A percentile compares a stretch with the other conserved stretches of the same genome.
Evolutionary conservation across 306 rosid genomes (phyloP).

Genomic region (Quercus aquifolioides): DNA sequence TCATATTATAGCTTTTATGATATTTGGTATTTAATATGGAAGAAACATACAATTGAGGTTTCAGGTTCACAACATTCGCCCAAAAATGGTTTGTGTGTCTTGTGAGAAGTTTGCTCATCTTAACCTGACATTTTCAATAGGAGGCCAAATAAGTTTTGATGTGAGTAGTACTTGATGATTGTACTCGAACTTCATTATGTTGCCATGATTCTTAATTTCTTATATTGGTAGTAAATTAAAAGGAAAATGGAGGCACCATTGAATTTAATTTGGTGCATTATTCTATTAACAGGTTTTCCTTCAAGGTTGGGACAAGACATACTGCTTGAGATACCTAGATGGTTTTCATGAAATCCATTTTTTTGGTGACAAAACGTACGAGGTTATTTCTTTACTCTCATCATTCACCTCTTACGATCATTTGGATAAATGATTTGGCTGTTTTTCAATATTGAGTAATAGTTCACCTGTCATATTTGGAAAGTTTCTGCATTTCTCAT

Average conservation of each 20-base stretch:
- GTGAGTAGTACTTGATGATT: constrained; percentile 45
- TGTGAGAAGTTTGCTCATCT: constrained; percentile 86
- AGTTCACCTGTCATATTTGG: background rate
- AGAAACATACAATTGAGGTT: constrained; percentile 21
- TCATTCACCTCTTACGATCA: background rate
- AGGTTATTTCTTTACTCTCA: constrained; percentile 40
- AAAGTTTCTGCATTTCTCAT: background rate
- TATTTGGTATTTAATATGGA: constrained; percentile 7
- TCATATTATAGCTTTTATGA: background rate
- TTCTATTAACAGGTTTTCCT: constrained; percentile 68
- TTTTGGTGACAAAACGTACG: constrained; percentile 93
- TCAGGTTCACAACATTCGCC: constrained; percentile 85
- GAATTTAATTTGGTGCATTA: constrained; percentile 4
- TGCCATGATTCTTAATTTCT: constrained; percentile 9
- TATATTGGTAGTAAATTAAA: constrained; percentile 1
- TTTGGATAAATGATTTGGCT: background rate
- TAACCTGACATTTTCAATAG: constrained; percentile 82
- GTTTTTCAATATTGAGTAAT: background rate
- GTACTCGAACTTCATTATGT: constrained; percentile 6
- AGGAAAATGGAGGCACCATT: constrained; percentile 1
- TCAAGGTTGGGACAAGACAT: constrained; percentile 98
- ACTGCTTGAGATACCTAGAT: constrained; percentile 81
- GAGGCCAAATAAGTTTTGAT: constrained; percentile 98
- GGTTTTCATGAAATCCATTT: constrained; percentile 81
- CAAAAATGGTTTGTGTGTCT: constrained; percentile 73